Evolutionary conservation across 2,329 filamentous ascomycete genomes (phyloP).

Genomic region (Exophiala sp.): DNA sequence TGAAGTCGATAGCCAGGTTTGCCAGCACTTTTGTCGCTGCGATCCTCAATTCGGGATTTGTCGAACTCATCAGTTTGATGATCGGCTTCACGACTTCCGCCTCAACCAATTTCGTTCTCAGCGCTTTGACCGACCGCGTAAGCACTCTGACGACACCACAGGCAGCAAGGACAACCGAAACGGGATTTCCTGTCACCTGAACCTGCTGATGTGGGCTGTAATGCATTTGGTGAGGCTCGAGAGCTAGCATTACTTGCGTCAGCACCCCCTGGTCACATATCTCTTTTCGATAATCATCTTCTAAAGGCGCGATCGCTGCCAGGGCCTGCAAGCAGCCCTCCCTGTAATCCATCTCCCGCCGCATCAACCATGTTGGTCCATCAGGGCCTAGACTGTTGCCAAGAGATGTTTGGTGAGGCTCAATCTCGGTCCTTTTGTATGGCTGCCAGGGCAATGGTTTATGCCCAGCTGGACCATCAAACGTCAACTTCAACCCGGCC

Average conservation of each 20-base stretch:
- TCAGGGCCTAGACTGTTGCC: conserved; percentile 29
- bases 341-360: conserved; percentile 68
- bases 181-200: conserved; percentile 61
- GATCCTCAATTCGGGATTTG: conserved; percentile 71
- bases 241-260: conserved; percentile 74
- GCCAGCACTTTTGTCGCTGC: conserved; percentile 78
- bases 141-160: conserved; percentile 76
- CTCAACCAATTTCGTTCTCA: conserved; percentile 83
- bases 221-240: conserved; percentile 51
- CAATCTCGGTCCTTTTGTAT: conserved; percentile 13
- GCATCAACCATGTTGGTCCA: conserved; percentile 56
- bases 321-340: conserved; percentile 72
- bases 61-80: conserved; percentile 66
- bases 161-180: conserved; percentile 72
- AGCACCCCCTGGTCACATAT: conserved; percentile 78
- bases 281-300: conserved; percentile 75
- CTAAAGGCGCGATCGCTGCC: conserved; percentile 71
- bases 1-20: conserved; percentile 82
- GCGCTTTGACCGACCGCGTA: conserved; percentile 73
- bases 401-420: conserved; percentile 1
- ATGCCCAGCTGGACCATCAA: conserved; percentile 52
- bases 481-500: conserved; percentile 59
- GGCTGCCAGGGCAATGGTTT: conserved; percentile 23
- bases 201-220: conserved; percentile 2
- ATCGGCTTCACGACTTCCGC: conserved; percentile 72